These are phyloP conservation scores for Acacia crassicarpa DNA, from an alignment of 306 rosid genomes.

Conservation along the genomic window DNA sequence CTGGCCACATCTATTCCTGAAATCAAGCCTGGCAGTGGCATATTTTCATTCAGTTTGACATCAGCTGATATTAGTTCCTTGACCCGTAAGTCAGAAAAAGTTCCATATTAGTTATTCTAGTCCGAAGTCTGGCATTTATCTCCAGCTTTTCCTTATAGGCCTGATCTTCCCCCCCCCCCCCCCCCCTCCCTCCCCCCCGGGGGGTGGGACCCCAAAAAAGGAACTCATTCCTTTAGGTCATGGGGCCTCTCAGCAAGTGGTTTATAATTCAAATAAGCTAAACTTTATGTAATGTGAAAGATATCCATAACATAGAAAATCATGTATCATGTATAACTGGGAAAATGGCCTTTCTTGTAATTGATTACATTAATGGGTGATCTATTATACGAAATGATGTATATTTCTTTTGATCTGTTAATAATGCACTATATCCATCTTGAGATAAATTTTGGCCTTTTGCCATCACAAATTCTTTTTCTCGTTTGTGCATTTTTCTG, in stretches of 20 bases:
- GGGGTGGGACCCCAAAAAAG: neutral
- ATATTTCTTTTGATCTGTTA: neutral
- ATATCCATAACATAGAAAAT: neutral
- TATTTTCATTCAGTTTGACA: conserved; percentile 65
- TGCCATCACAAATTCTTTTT: conserved; percentile 19
- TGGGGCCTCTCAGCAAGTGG: neutral
- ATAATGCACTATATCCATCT: neutral
- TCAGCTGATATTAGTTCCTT: conserved; percentile 55
- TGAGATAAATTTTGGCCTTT: neutral
- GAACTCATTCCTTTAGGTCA: neutral
- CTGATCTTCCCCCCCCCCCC: neutral
- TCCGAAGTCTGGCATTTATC: neutral
- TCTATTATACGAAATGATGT: neutral
- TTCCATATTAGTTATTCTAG: conserved; percentile 11
- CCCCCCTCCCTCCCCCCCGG: no score
- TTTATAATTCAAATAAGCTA: neutral
- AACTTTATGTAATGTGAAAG: neutral
- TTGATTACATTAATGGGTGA: neutral
- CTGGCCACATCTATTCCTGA: conserved; percentile 41
- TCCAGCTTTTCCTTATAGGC: neutral
- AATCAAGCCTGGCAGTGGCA: conserved; percentile 55
- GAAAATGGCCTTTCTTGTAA: neutral
- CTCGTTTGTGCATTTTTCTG: neutral
- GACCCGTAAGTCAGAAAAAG: conserved; percentile 54
- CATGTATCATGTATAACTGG: neutral